Base-by-base conservation (phyloP, 805 yeast species). In the Saccharomyces eubayanus region DNA sequence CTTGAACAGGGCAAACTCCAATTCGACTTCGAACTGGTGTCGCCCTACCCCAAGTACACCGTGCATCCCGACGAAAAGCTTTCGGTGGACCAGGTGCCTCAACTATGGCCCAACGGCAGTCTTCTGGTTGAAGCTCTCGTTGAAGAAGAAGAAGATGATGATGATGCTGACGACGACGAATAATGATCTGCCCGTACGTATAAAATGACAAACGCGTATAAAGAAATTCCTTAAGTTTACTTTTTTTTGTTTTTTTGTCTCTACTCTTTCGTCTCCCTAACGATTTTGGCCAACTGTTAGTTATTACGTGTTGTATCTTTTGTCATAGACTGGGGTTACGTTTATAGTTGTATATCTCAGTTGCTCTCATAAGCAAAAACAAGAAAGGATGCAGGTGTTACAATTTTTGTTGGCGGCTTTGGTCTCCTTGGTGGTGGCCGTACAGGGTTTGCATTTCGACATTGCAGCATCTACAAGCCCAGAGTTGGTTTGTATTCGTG, bases 401-500 rank as follows among this genome's bases (percentile, higher is more conserved):
- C 43, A 16, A 21, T 36, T 36, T n/a, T 36, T 5, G 30, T 46
- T 28, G 9, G 45, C 60, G n/a, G 72, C 63, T 24, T 56, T 60
- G 27, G 30, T 57, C 36, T 50, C 54, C 36, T 36, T 55, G 46
- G 52, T 50, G 28, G 28, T 57, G 21, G 20, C 53, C 9, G 59
- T 53, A 28, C 48, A 50, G n/a, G 78, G 77, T 12, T 71, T 82
- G 57, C 81, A 76, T 63, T 72, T 81, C 61, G 85, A 81, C 49
- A 69, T 82, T 20, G 77, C 77, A 52, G 83, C 85, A 20, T 67
- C 63, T 6, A 62, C 71, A 3, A 71, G 59, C 31, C 72, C 63
- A 72, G 79, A 57, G 67, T 91, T 92, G 40, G 81, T 85, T 55
- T 94, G 99, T 76, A 80, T 94, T 59, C 87, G 99, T 69, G 97